Evolutionary conservation across 345 rosid genomes (phyloP).

Genomic region (Laguncularia racemosa): DNA sequence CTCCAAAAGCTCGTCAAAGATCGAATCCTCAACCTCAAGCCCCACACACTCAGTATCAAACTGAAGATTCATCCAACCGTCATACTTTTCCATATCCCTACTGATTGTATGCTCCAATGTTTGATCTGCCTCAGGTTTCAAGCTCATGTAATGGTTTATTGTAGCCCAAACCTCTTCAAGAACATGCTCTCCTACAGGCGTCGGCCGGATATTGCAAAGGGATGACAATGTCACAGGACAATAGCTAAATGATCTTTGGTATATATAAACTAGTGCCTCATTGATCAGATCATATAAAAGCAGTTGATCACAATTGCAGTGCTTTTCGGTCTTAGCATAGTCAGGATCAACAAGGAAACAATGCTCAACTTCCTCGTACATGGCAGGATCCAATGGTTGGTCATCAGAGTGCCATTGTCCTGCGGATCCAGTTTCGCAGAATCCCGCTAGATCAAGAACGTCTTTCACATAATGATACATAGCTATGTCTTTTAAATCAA

Average conservation of each 20-base stretch:
- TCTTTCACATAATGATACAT: slow-evolving; percentile 62
- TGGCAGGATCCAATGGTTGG: slow-evolving; percentile 55
- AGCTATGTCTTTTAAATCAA: slow-evolving; percentile 36
- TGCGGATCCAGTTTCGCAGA: slow-evolving; percentile 35
- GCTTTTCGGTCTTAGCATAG: slow-evolving; percentile 31
- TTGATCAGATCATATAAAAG: slow-evolving; percentile 62
- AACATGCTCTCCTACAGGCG: slow-evolving; percentile 49
- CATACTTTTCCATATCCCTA: slow-evolving; percentile 41
- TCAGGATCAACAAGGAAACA: slow-evolving; percentile 39
- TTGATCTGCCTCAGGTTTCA: slow-evolving; percentile 21
- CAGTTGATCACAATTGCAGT: slow-evolving; percentile 31
- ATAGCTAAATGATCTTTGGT: slow-evolving; percentile 50
- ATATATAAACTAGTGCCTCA: slow-evolving; percentile 53
- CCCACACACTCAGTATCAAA: slow-evolving; percentile 64
- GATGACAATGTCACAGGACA: slow-evolving; percentile 45
- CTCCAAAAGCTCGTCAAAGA: slow-evolving; percentile 63
- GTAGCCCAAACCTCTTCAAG: slow-evolving; percentile 66
- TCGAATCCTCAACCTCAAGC: slow-evolving; percentile 59
- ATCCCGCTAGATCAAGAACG: slow-evolving; percentile 63
- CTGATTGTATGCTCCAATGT: slow-evolving; percentile 36
- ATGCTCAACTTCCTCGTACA: slow-evolving; percentile 44
- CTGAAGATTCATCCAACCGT: slow-evolving; percentile 83
- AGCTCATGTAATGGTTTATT: slow-evolving; percentile 43
- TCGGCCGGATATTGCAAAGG: slow-evolving; percentile 40
- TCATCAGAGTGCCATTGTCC: slow-evolving; percentile 60